Base-by-base conservation (phyloP, 73 alveolate species). In the Uronychia setigera region DNA sequence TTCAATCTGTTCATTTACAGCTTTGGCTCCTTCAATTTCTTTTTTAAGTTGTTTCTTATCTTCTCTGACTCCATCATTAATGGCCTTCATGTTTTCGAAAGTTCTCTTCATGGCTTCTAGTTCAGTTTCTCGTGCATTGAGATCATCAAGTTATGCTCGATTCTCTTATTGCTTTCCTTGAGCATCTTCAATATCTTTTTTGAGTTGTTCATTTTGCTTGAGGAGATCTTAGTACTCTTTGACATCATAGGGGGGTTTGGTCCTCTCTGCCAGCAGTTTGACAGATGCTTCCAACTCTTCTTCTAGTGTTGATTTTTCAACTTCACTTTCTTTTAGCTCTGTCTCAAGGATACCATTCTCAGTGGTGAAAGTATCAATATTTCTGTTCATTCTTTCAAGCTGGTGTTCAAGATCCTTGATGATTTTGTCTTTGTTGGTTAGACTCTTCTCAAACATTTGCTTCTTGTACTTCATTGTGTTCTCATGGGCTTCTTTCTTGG, bases 211-310 rank as follows among this genome's bases (percentile, higher is more conserved):
- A 32, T 76, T 76, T 76, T 76, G 59, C 31, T 76, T 76, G 19
- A 28, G 27, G 27, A 30, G 1, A 9, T 76, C 32, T 31, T 76
- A 28, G n/a, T 28, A 31, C 27, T 76, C 81, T 58, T 76, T 76
- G 28, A 31, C 29, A 27, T 76, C 81, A 76, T 76, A 76, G 5
- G 81, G 81, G 5, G 81, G 81, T 29, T 30, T 25, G 1, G 28
- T 76, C 58, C 32, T 76, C 1, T 76, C 81, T 31, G 25, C 81
- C 1, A 76, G 27, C 1, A 76, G 81, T 27, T 76, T 76, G 27
- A 28, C 9, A 31, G 28, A 32, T 9, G 1, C 59, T 30, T 76
- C 58, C n/a, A 76, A 31, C 58, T 76, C 81, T 13, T 26, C 1
- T 5, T 26, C 29, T 13, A 67, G 32, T 9, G 5, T 26, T 26